Conservation (phyloP, 2,329 filamentous ascomycete genomes). For the Blastomyces emzantsi region DNA sequence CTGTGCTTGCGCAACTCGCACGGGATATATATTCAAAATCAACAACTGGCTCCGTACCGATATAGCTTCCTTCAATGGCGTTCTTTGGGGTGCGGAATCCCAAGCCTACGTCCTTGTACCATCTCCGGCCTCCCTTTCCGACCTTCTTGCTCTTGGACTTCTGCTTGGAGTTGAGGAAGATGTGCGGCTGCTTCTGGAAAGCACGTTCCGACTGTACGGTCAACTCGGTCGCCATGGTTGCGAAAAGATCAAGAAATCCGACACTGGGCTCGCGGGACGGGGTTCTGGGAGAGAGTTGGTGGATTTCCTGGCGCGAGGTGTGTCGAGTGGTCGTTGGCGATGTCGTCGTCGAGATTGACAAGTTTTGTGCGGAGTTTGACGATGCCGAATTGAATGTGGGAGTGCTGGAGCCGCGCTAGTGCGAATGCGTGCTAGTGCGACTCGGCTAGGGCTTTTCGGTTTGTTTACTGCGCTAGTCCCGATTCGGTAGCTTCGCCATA, state of each 20-base stretch:
- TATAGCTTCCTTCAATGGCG: slow-evolving; percentile 98
- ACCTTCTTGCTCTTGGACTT: slow-evolving; percentile 70
- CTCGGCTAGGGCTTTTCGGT: slow-evolving; percentile 37
- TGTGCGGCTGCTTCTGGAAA: slow-evolving; percentile 99
- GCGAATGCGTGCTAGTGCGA: slow-evolving; percentile 21
- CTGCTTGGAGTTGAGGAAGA: slow-evolving; percentile 97
- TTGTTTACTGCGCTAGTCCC: slow-evolving; percentile 33
- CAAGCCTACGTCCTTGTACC: slow-evolving; percentile 99
- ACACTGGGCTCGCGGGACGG: slow-evolving; percentile 27
- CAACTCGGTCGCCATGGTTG: slow-evolving; percentile 93
- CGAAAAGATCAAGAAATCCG: slow-evolving; percentile 35
- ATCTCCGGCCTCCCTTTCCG: slow-evolving; percentile 90
- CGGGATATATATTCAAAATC: slow-evolving; percentile 15
- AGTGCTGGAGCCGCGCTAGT: slow-evolving; percentile 30
- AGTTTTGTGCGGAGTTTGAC: slow-evolving; percentile 29
- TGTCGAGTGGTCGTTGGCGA: slow-evolving; percentile 29
- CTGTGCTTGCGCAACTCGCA: neutral
- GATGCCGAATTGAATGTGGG: slow-evolving; percentile 32
- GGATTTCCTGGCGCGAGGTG: slow-evolving; percentile 13
- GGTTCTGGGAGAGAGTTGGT: slow-evolving; percentile 17
- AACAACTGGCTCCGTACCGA: slow-evolving; percentile 61
- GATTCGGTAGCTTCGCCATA: slow-evolving; percentile 26
- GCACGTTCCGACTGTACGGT: slow-evolving; percentile 99
- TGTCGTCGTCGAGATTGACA: slow-evolving; percentile 23
- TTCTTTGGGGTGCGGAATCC: slow-evolving; percentile 98